These are phyloP conservation scores for Atkinsonella hypoxylon DNA, from an alignment of 2,329 filamentous ascomycete genomes.

Conservation along the genomic window DNA sequence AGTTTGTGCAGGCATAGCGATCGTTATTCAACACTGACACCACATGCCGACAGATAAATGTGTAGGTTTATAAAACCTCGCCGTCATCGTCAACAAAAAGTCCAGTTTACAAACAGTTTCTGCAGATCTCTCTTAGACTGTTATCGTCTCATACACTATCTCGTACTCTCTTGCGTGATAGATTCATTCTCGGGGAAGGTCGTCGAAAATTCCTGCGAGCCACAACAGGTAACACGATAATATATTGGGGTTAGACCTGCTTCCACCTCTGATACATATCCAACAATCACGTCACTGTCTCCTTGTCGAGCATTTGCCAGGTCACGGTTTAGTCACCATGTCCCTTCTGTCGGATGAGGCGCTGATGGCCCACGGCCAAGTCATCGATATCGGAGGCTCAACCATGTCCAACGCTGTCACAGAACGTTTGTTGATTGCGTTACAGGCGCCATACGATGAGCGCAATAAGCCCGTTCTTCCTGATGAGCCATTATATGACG, in stretches of 20 bases:
- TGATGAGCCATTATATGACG: conserved; percentile 29
- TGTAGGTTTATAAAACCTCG: not conserved
- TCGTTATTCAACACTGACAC: not conserved
- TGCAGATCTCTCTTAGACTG: not conserved
- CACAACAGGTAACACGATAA: not conserved
- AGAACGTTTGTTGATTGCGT: conserved; percentile 15
- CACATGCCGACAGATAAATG: not conserved
- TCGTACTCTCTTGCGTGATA: not conserved
- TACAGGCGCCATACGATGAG: conserved; percentile 14
- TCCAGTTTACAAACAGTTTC: not conserved
- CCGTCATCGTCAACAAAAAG: not conserved
- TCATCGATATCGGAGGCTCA: conserved; percentile 28
- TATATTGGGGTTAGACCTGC: not conserved
- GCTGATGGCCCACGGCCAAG: conserved; percentile 16
- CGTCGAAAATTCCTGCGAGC: not conserved
- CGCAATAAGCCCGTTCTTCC: conserved; percentile 20
- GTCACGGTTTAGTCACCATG: not conserved
- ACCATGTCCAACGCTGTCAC: conserved; percentile 18
- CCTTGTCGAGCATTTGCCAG: not conserved
- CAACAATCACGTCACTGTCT: not conserved
- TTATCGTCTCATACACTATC: not conserved
- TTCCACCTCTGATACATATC: too few relatives aligned
- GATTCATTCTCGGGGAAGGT: not conserved
- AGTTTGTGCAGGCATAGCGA: not conserved
- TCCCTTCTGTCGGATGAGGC: not conserved